A percentile compares a stretch with the other conserved stretches of the same genome.
Conservation (phyloP, 73 alveolate genomes). For the Paramecium sexaurelia region DNA sequence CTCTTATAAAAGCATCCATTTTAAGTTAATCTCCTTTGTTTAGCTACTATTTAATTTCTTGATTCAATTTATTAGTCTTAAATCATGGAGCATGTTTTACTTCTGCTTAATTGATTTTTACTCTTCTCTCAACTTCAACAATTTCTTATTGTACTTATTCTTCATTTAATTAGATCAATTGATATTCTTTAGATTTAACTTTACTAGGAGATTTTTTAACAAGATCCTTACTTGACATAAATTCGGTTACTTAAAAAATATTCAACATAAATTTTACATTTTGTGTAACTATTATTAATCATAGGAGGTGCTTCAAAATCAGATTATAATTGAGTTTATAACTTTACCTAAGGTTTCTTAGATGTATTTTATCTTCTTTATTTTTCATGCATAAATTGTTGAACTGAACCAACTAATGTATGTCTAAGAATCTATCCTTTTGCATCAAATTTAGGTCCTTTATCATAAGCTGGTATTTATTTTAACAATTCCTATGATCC, state of each 20-base stretch:
- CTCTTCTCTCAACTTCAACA: conserved; percentile 16
- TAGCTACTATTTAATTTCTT: background rate
- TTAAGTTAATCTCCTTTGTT: conserved; percentile 21
- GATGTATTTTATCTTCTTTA: background rate
- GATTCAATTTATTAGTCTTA: conserved; percentile 15
- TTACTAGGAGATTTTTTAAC: background rate
- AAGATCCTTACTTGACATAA: conserved; percentile 22
- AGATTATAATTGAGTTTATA: background rate
- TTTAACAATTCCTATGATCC: background rate
- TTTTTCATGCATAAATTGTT: conserved; percentile 9
- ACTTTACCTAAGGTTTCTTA: background rate
- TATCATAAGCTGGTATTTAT: conserved; percentile 10
- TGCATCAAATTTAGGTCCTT: conserved; percentile 18
- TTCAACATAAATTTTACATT: background rate
- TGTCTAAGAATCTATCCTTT: background rate
- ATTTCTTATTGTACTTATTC: conserved; percentile 37
- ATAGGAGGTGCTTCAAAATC: background rate
- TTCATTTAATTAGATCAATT: background rate
- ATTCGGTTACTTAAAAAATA: background rate
- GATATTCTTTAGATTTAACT: background rate
- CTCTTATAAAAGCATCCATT: conserved; percentile 34
- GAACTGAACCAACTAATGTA: conserved; percentile 29
- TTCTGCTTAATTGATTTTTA: background rate
- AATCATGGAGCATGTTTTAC: background rate
- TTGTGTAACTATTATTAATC: background rate